Evolutionary conservation across 1,284 basidiomycete genomes (phyloP).

Genomic region (Coniferiporia weirii): DNA sequence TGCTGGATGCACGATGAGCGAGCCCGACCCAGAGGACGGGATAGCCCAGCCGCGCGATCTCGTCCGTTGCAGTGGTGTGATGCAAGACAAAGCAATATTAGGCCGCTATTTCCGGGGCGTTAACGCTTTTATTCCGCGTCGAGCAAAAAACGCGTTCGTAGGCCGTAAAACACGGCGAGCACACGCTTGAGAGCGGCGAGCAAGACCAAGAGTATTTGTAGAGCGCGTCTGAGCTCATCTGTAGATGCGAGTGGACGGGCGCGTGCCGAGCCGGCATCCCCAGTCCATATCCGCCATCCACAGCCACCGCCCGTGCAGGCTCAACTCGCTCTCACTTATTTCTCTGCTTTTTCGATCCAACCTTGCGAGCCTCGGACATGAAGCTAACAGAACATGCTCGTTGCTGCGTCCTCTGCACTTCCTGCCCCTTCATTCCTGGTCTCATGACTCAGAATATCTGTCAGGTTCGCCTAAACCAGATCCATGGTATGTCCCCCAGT

Average conservation of each 20-base stretch:
- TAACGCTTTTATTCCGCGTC: neutral
- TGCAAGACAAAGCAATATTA: neutral
- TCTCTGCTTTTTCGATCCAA: too few relatives aligned
- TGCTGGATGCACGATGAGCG: constrained; percentile 1
- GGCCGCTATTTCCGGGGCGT: neutral
- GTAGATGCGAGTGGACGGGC: too few relatives aligned
- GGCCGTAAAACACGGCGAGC: too few relatives aligned
- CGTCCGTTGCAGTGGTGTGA: constrained; percentile 2
- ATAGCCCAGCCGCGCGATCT: neutral
- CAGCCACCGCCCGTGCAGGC: too few relatives aligned
- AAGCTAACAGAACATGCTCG: too few relatives aligned
- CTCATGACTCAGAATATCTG: neutral
- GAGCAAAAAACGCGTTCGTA: neutral
- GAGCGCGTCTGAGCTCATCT: too few relatives aligned
- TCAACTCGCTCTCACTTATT: too few relatives aligned
- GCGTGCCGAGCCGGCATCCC: too few relatives aligned
- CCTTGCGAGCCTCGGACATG: too few relatives aligned
- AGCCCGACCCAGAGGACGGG: constrained; percentile 6
- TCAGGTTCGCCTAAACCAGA: constrained; percentile 2
- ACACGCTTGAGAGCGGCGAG: too few relatives aligned
- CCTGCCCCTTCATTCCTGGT: neutral
- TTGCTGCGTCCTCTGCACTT: neutral
- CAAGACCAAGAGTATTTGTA: too few relatives aligned
- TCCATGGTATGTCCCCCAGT: neutral
- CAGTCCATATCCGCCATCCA: too few relatives aligned